phyloP scores from a whole-genome alignment of 345 rosid species.

The Carallia pectinifolia region DNA sequence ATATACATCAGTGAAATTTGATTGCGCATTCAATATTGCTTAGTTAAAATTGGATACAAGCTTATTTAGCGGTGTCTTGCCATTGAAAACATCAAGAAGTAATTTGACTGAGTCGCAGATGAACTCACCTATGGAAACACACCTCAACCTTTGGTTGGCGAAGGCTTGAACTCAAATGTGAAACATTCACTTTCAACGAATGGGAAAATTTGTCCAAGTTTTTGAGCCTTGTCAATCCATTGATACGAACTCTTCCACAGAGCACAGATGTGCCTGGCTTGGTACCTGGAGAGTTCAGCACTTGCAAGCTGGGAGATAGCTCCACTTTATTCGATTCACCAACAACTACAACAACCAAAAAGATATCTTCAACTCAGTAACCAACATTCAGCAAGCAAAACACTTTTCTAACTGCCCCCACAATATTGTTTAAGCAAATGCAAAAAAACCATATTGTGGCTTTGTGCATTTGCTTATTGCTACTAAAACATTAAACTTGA shows the following conservation, averaged over 20 bases:
- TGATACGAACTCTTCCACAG: conserved; percentile 70
- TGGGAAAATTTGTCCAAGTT: conserved; percentile 65
- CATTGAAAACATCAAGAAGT: background rate
- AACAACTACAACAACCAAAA: conserved; percentile 46
- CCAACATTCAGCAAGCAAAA: background rate
- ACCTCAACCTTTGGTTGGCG: conserved; percentile 49
- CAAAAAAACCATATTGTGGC: background rate
- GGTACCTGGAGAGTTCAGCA: conserved; percentile 65
- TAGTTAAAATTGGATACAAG: background rate
- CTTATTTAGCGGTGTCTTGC: background rate
- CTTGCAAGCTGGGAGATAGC: conserved; percentile 49
- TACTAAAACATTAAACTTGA: background rate
- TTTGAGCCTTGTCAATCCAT: conserved; percentile 58
- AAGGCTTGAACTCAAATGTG: conserved; percentile 31
- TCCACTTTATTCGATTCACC: conserved; percentile 42
- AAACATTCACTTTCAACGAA: conserved; percentile 56
- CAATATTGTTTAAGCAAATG: too few relatives aligned
- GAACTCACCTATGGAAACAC: conserved; percentile 81
- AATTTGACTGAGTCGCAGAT: conserved; percentile 4
- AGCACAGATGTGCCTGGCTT: conserved; percentile 49
- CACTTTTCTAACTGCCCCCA: background rate
- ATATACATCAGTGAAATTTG: background rate
- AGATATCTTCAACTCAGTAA: background rate
- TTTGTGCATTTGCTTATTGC: background rate
- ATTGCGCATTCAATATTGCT: background rate